Percentiles rank a stretch among this genome's conserved stretches.
These are phyloP conservation scores for Malus hybrid DNA, from an alignment of 331 rosid species.

Conservation along the genomic window DNA sequence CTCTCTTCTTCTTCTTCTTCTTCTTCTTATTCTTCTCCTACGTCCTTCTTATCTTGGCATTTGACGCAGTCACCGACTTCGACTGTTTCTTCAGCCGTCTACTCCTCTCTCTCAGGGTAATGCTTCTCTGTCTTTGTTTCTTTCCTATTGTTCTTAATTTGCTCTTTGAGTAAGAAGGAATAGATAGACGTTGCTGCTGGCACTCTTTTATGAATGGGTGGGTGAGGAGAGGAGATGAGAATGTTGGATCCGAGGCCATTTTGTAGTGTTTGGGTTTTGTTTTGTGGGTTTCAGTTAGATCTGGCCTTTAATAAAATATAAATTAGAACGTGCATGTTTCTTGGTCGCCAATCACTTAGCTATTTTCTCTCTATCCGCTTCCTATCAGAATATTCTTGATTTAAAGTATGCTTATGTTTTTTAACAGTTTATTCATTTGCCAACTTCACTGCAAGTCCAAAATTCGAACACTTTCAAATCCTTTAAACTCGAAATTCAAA, in stretches of 20 bases:
- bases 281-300: slow-evolving; percentile 1
- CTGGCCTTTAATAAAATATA: not conserved
- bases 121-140: not conserved
- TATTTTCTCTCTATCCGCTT: too few species aligned
- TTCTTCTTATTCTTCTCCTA: too few species aligned
- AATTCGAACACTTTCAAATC: too few species aligned
- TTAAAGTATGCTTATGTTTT: too few species aligned
- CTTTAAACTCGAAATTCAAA: too few species aligned
- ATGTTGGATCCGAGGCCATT: slow-evolving; percentile 50
- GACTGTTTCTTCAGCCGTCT: too few species aligned
- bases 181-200: not conserved
- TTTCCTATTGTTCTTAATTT: not conserved
- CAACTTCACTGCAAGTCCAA: too few species aligned
- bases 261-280: slow-evolving; percentile 22
- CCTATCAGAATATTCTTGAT: too few species aligned
- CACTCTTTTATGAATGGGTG: not conserved
- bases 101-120: slow-evolving; percentile 31
- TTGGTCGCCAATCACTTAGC: not conserved
- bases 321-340: not conserved
- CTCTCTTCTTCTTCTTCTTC: too few species aligned
- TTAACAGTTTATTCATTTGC: too few species aligned
- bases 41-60: too few species aligned
- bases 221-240: not conserved
- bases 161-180: not conserved
- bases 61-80: too few species aligned